Evolutionary conservation across 108 stramenopile genomes (phyloP), one percentile per base, ranked within the genome.

Genomic region (Nannochloropsis gaditana): DNA sequence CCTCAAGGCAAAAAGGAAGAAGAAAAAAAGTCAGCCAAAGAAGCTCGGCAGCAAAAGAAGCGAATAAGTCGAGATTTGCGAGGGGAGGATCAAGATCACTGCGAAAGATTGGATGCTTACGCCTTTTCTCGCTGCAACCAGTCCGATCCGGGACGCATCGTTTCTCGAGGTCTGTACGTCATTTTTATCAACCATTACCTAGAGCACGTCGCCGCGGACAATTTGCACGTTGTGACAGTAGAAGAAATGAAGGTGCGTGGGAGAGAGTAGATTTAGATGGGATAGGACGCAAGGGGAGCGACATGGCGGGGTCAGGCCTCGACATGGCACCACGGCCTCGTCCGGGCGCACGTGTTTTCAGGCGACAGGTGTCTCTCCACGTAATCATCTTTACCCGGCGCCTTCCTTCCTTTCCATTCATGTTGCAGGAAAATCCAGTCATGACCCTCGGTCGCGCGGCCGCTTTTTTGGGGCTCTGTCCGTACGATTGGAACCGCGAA

Each of bases 101-200:
- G 31, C 31, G 31, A 31, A 31, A 31, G 31, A 31, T 31, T 31
- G 31, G 31, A 31, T 31, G 31, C 31, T 31, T 31, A 31, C 31
- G 31, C 31, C 31, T 31, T 31, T 31, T 73, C n/a, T 73, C n/a
- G 3, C 19, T 73, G 59, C 59, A 4, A 15, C 2, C n/a, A n/a
- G 4, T 73, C 59, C 19, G 59, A 73, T 6, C 59, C 59, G 3
- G 19, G n/a, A 4, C 59, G 59, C 19, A 73, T 73, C 8, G n/a
- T 73, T 73, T 73, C n/a, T 6, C 15, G n/a, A n/a, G 59, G 59
- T 3, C 59, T 73, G 59, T 73, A 73, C 59, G 59, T 73, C 19
- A n/a, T 73, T 73, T 73, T n/a, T n/a, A n/a, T n/a, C 59, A n/a
- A 73, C 19, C n/a, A 73, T n/a, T 73, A 73, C 59, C 15, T n/a